Evolutionary conservation across 2,329 filamentous ascomycete species (phyloP).

Genomic region (Chaetothyriales sp.): DNA sequence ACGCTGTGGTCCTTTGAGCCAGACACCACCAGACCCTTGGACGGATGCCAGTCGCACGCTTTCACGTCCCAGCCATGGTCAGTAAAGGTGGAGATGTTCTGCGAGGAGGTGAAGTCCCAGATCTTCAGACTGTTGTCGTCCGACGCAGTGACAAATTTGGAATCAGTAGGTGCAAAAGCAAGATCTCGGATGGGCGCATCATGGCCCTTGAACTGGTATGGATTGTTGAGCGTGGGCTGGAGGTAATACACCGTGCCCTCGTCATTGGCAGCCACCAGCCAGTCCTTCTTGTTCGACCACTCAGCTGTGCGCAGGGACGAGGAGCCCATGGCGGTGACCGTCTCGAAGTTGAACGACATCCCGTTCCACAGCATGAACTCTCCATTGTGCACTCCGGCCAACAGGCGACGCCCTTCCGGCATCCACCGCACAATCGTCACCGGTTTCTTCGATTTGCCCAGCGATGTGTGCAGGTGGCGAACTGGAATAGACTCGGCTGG

Average conservation of each 20-base stretch:
- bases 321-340: conserved; percentile 54
- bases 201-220: conserved; percentile 85
- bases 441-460: conserved; percentile 96
- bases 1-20: conserved; percentile 96
- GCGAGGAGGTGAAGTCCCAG: conserved; percentile 81
- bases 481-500: conserved; percentile 79
- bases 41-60: conserved; percentile 92
- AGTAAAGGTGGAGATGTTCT: conserved; percentile 66
- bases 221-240: conserved; percentile 98
- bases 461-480: conserved; percentile 92
- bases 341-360: conserved; percentile 98
- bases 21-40: conserved; percentile 83
- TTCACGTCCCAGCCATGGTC: conserved; percentile 99
- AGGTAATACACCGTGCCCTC: conserved; percentile 95
- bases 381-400: conserved; percentile 89
- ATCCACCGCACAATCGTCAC: conserved; percentile 97
- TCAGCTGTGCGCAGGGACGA: conserved; percentile 65
- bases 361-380: conserved; percentile 99
- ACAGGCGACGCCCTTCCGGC: conserved; percentile 74
- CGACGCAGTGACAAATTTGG: conserved; percentile 89
- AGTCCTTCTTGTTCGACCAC: conserved; percentile 93
- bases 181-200: conserved; percentile 79
- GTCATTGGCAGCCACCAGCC: conserved; percentile 90
- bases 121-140: conserved; percentile 91
- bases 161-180: conserved; percentile 83